Base-by-base conservation (phyloP, 208 protist species). In the Crithidia bombi region DNA sequence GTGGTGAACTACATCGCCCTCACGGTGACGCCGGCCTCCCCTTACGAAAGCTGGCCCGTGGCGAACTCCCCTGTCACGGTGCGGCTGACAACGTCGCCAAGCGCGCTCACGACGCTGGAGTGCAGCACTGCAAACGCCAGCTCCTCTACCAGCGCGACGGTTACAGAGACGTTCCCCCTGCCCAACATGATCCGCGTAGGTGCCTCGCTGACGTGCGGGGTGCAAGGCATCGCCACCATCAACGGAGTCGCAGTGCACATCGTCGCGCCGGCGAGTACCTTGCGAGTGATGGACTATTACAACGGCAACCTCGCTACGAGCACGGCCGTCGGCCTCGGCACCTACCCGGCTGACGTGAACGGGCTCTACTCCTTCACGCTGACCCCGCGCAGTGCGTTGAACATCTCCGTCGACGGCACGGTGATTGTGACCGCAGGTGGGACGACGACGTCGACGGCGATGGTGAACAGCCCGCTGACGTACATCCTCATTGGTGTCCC, bases 401-500 rank as follows among this genome's bases (percentile, higher is more conserved):
- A 44, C 30, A 10, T 87, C 36, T 49, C 70, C 17, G 78, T 95
- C 28, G 41, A 65, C 7, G 90, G 83, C 36, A 63, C 70, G 23
- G 81, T 92, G 38, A 41, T 49, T 5, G 43, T 59, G 50, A 68
- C 14, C 23, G 65, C 30, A 21, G 50, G 5, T 21, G 66, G 19
- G n/a, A 52, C 63, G 41, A 36, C 65, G 28, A 54, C 65, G 58
- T 84, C 78, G 72, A 19, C 43, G 33, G 23, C 69, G 21, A 91
- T 92, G 86, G 69, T 66, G 51, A 87, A 85, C 57, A 95, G 90
- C 58, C 90, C 90, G 11, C 39, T 79, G 57, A 51, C 38, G 35
- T 91, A 89, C 65, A 79, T 69, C 38, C 73, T 95, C 19, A 74
- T 95, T 65, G 88, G 85, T 14, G 71, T 83, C n/a, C 87, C 90